A percentile compares a stretch with the other conserved stretches of the same genome.
Evolutionary conservation across 371 early-diverging fungal species (phyloP).

Genomic region (Mucor mucedo): DNA sequence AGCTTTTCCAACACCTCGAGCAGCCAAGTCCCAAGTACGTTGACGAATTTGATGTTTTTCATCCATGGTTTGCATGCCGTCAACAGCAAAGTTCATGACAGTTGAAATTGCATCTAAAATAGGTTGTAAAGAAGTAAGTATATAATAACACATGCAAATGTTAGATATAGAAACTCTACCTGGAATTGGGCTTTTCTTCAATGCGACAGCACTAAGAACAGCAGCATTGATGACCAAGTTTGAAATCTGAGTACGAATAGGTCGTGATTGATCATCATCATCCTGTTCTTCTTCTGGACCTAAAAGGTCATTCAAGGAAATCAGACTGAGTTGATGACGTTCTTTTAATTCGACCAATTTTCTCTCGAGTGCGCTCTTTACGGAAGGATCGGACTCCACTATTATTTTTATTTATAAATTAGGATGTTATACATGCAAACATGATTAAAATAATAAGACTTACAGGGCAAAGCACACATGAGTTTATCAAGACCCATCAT

Average conservation of each 20-base stretch:
- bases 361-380: slow-evolving; percentile 42
- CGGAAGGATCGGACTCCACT: slow-evolving; percentile 56
- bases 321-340: slow-evolving; percentile 24
- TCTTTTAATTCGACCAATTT: slow-evolving; percentile 39
- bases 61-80: slow-evolving; percentile 52
- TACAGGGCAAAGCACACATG: slow-evolving; percentile 59
- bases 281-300: slow-evolving; percentile 11
- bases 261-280: slow-evolving; percentile 12
- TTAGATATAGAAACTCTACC: slow-evolving; percentile 22
- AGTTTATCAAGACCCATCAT: slow-evolving; percentile 53
- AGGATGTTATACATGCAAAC: neutral
- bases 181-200: slow-evolving; percentile 73
- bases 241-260: slow-evolving; percentile 36
- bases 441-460: slow-evolving; percentile 7
- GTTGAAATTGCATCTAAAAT: slow-evolving; percentile 49
- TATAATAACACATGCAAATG: neutral
- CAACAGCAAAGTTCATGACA: slow-evolving; percentile 47
- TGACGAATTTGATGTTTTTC: slow-evolving; percentile 56
- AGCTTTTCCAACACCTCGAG: slow-evolving; percentile 51
- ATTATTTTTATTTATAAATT: slow-evolving; percentile 1
- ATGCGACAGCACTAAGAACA: slow-evolving; percentile 58
- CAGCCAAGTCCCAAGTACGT: slow-evolving; percentile 57
- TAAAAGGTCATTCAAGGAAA: slow-evolving; percentile 10
- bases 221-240: slow-evolving; percentile 58
- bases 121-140: neutral